These are phyloP conservation scores for Pyrus betulifolia DNA, from an alignment of 306 rosid genomes.

Conservation along the genomic window DNA sequence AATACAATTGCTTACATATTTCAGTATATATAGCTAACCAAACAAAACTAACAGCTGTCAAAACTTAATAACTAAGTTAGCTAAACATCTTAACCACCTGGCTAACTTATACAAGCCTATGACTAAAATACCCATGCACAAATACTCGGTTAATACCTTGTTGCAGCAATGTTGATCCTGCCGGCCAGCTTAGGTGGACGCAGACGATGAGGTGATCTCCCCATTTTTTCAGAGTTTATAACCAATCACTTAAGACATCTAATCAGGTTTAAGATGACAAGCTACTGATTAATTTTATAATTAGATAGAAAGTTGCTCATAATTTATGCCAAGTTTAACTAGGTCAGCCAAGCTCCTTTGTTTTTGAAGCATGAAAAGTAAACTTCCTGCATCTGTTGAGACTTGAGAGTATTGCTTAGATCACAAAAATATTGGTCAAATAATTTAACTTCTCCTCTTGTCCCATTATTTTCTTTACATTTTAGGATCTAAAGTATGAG, in stretches of 20 bases:
- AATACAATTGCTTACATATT: too few species aligned
- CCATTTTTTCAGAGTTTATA: neutral
- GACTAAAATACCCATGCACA: too few species aligned
- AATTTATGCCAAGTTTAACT: neutral
- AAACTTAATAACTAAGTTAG: too few species aligned
- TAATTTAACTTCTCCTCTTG: neutral
- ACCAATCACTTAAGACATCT: neutral
- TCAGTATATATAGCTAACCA: too few species aligned
- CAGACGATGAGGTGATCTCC: neutral
- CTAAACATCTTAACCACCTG: too few species aligned
- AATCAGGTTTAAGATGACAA: neutral
- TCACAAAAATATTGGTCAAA: neutral
- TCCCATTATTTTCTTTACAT: neutral
- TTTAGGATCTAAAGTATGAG: neutral
- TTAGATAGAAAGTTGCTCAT: neutral
- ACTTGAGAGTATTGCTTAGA: neutral
- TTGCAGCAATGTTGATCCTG: neutral
- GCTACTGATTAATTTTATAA: neutral
- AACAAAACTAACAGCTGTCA: too few species aligned
- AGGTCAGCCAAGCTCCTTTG: neutral
- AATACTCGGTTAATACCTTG: too few species aligned
- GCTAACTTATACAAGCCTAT: too few species aligned
- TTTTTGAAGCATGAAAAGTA: neutral
- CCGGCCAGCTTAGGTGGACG: neutral
- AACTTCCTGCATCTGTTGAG: neutral